phyloP scores from a whole-genome alignment of 2,329 filamentous ascomycete species.

The Aspergillus uvarum region DNA sequence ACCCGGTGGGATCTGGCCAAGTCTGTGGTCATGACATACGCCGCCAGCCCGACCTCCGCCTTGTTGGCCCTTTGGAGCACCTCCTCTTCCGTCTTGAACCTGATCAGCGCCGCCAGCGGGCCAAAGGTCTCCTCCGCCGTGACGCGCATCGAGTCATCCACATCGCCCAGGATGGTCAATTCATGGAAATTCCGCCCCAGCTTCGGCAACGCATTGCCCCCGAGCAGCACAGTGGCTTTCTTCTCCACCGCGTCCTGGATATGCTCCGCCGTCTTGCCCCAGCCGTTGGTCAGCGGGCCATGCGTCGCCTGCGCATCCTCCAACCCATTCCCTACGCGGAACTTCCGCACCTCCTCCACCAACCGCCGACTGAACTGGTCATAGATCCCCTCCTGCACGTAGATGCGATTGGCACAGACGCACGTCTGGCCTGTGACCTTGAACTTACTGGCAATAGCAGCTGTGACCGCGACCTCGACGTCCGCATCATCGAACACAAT shows the following conservation, averaged over 20 bases:
- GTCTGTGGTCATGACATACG: conserved; percentile 77
- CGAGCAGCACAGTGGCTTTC: conserved; percentile 69
- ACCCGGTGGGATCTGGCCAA: conserved; percentile 55
- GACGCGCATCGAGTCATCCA: conserved; percentile 77
- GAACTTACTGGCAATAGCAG: conserved; percentile 82
- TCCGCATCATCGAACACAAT: conserved; percentile 88
- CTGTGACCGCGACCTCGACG: conserved; percentile 74
- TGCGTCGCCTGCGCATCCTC: conserved; percentile 40
- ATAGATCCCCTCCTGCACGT: conserved; percentile 49
- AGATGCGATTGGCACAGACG: conserved; percentile 66
- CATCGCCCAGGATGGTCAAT: conserved; percentile 80
- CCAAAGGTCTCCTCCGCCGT: conserved; percentile 88
- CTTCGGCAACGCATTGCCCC: conserved; percentile 68
- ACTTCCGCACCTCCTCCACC: conserved; percentile 47
- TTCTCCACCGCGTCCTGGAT: conserved; percentile 73
- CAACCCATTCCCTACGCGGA: conserved; percentile 41
- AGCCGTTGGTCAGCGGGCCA: conserved; percentile 64
- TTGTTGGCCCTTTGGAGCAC: conserved; percentile 77
- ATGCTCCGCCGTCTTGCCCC: conserved; percentile 72
- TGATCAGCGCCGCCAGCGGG: conserved; percentile 81
- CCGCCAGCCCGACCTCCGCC: conserved; percentile 79
- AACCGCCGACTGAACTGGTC: conserved; percentile 54
- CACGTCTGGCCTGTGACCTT: conserved; percentile 90
- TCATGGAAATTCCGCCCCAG: conserved; percentile 81
- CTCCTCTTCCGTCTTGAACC: conserved; percentile 80